A percentile compares a stretch with the other conserved stretches of the same genome.
These are phyloP conservation scores for Ormosia emarginata DNA, from an alignment of 306 rosid species.

Conservation along the genomic window DNA sequence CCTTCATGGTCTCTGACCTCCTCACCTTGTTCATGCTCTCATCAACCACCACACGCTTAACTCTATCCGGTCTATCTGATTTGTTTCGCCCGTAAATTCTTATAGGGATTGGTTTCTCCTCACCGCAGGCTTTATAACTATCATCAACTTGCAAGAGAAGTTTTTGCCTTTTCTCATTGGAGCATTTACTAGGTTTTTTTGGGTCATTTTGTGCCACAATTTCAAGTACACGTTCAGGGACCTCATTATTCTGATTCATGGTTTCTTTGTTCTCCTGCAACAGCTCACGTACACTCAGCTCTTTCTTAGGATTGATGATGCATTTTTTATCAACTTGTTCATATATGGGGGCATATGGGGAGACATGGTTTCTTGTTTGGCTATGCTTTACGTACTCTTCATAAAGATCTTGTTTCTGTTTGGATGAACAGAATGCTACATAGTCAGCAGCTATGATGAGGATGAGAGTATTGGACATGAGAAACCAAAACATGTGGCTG, in stretches of 20 bases:
- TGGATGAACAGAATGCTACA: constrained; percentile 63
- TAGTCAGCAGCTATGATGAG: constrained; percentile 80
- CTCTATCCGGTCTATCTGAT: constrained; percentile 31
- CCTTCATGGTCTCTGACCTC: constrained; percentile 43
- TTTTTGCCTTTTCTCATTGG: constrained; percentile 24
- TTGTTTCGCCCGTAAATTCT: constrained; percentile 42
- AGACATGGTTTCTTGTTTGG: constrained; percentile 20
- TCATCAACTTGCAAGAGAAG: constrained; percentile 11
- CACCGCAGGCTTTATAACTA: background rate
- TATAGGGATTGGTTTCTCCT: constrained; percentile 1
- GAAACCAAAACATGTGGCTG: constrained; percentile 75
- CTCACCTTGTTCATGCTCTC: constrained; percentile 29
- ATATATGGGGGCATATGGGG: constrained; percentile 12
- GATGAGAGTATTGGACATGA: constrained; percentile 69
- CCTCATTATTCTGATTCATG: background rate
- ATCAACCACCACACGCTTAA: constrained; percentile 34
- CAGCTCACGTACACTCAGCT: background rate
- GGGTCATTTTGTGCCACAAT: constrained; percentile 31
- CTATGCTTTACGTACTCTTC: constrained; percentile 41
- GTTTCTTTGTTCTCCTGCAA: constrained; percentile 13
- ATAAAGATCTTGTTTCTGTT: constrained; percentile 17
- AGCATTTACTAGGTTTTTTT: background rate
- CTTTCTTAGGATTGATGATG: background rate
- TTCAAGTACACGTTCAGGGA: constrained; percentile 39
- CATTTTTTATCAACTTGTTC: constrained; percentile 26